Evolutionary conservation across 2,329 filamentous ascomycete species (phyloP).

Genomic region (Chalaropsis thielavioides): DNA sequence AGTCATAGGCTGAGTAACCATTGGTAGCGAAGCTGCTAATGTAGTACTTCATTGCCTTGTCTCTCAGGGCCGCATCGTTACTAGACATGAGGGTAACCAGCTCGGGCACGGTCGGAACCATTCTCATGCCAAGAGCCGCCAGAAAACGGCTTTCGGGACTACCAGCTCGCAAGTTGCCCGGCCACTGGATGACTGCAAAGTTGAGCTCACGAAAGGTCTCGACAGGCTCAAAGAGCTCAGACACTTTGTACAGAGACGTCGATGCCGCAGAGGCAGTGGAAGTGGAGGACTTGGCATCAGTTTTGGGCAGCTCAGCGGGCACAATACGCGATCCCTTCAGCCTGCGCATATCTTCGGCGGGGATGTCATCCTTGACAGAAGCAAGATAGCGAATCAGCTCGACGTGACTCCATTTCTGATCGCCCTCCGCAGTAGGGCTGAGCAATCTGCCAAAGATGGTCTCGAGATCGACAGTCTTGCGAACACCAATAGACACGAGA

Average conservation of each 20-base stretch:
- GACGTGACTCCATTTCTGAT: slow-evolving; percentile 73
- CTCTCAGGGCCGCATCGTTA: slow-evolving; percentile 42
- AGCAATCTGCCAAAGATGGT: slow-evolving; percentile 85
- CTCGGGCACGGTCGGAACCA: slow-evolving; percentile 55
- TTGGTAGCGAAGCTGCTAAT: slow-evolving; percentile 66
- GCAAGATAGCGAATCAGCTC: slow-evolving; percentile 90
- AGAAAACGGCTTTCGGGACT: slow-evolving; percentile 66
- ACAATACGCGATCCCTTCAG: slow-evolving; percentile 68
- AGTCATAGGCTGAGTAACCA: slow-evolving; percentile 52
- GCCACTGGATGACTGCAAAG: slow-evolving; percentile 72
- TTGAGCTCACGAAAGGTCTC: slow-evolving; percentile 53
- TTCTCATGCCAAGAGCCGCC: slow-evolving; percentile 53
- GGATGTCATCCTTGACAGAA: slow-evolving; percentile 81
- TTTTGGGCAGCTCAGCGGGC: slow-evolving; percentile 52
- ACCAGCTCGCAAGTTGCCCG: slow-evolving; percentile 47
- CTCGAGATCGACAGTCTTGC: slow-evolving; percentile 87
- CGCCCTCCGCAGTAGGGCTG: slow-evolving; percentile 38
- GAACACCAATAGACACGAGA: slow-evolving; percentile 65
- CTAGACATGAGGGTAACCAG: slow-evolving; percentile 66
- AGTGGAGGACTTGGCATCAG: slow-evolving; percentile 26
- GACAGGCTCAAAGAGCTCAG: slow-evolving; percentile 69
- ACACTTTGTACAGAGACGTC: slow-evolving; percentile 50
- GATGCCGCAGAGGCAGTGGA: slow-evolving; percentile 40
- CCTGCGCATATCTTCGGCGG: slow-evolving; percentile 61
- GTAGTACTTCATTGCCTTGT: slow-evolving; percentile 66